A percentile compares a stretch with the other conserved stretches of the same genome.
These are phyloP conservation scores for Steccherinum ochraceum DNA, from an alignment of 768 basidiomycete species.

Conservation along the genomic window DNA sequence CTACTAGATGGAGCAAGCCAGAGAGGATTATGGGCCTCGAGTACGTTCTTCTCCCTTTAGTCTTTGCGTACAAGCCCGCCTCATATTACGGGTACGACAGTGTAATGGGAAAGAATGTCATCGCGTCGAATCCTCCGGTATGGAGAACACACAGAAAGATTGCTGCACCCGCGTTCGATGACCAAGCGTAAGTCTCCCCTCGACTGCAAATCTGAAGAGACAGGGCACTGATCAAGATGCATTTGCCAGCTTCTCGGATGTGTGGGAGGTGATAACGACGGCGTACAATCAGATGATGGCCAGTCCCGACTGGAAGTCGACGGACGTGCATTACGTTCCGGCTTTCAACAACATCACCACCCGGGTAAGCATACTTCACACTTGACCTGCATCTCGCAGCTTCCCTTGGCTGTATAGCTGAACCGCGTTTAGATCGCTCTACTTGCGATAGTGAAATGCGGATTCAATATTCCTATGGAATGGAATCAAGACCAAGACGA, in stretches of 20 bases:
- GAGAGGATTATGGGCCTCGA: not conserved
- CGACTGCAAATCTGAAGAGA: too few relatives aligned
- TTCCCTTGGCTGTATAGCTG: not conserved
- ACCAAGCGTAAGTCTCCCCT: constrained; percentile 8
- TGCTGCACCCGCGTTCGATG: constrained; percentile 9
- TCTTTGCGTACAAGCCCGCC: too few relatives aligned
- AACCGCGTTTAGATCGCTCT: constrained; percentile 4
- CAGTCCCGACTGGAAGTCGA: constrained; percentile 9
- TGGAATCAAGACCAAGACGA: constrained; percentile 4
- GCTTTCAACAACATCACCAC: constrained; percentile 11
- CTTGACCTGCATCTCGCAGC: not conserved
- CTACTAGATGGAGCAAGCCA: not conserved
- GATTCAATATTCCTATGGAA: constrained; percentile 3
- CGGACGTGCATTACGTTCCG: constrained; percentile 4
- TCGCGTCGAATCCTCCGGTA: constrained; percentile 5
- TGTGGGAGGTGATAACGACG: constrained; percentile 8
- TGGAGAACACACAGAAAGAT: constrained; percentile 12
- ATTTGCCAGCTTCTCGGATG: constrained; percentile 9
- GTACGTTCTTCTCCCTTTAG: not conserved
- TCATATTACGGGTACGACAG: not conserved
- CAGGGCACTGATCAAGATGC: too few relatives aligned
- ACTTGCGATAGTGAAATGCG: constrained; percentile 6
- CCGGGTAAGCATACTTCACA: not conserved
- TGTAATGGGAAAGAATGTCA: constrained; percentile 6
- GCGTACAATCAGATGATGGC: constrained; percentile 8